A percentile compares a stretch with the other conserved stretches of the same genome.
Conservation (phyloP, 2,329 filamentous ascomycete species). For the Conoideocrella luteorostrata region DNA sequence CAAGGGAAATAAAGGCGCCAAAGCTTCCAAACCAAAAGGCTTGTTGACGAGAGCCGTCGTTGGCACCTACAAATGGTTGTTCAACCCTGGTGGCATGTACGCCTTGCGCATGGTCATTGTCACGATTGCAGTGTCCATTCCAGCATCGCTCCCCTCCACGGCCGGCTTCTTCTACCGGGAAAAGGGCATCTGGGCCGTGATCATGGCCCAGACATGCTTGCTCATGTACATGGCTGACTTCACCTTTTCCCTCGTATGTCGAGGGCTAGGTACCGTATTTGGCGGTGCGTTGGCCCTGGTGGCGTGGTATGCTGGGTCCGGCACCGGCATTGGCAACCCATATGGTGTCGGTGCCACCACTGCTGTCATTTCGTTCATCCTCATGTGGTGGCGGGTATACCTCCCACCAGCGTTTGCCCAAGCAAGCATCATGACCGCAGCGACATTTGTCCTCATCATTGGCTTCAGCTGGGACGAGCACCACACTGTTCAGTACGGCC, state of each 20-base stretch:
- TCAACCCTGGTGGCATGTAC: conserved; percentile 36
- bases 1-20: conserved; percentile 15
- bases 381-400: conserved; percentile 30
- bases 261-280: conserved; percentile 36
- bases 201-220: conserved; percentile 43
- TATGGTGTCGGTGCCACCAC: conserved; percentile 43
- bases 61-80: conserved; percentile 32
- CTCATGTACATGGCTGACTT: conserved; percentile 46
- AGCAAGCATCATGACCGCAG: conserved; percentile 24
- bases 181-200: conserved; percentile 45
- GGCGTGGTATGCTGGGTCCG: conserved; percentile 46
- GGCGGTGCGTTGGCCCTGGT: conserved; percentile 41
- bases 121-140: conserved; percentile 36
- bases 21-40: conserved; percentile 11
- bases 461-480: conserved; percentile 41
- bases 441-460: conserved; percentile 36
- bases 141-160: conserved; percentile 32
- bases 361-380: conserved; percentile 27
- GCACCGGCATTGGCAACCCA: conserved; percentile 38
- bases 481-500: conserved; percentile 36
- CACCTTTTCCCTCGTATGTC: conserved; percentile 35
- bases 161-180: conserved; percentile 46
- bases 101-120: conserved; percentile 41
- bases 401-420: conserved; percentile 21
- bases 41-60: conserved; percentile 19